These are phyloP conservation scores for Coemansia nantahalensis DNA, from an alignment of 192 early-diverging fungal genomes.

Conservation along the genomic window DNA sequence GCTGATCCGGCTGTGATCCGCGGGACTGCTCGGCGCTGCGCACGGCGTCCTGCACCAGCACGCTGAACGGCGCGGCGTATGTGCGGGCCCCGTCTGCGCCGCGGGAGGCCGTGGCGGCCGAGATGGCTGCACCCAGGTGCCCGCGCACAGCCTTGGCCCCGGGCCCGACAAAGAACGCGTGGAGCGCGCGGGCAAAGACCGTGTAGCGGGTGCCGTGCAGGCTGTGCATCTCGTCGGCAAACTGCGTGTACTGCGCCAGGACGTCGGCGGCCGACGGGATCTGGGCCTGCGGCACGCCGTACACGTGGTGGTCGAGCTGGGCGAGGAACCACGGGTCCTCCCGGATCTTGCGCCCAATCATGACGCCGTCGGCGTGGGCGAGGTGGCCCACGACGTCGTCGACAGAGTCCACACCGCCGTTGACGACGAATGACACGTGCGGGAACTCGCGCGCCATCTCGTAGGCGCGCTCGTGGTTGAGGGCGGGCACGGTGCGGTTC, in stretches of 20 bases:
- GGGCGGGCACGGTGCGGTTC: constrained; percentile 63
- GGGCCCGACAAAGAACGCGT: constrained; percentile 33
- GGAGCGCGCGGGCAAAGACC: constrained; percentile 35
- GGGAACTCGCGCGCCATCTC: constrained; percentile 56
- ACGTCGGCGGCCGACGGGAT: constrained; percentile 13
- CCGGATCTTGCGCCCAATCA: constrained; percentile 70
- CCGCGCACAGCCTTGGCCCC: constrained; percentile 27
- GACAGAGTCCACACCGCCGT: constrained; percentile 64
- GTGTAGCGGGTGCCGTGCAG: constrained; percentile 31
- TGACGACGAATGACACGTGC: constrained; percentile 57
- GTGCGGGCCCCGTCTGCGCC: too few relatives aligned
- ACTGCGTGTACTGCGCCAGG: constrained; percentile 22
- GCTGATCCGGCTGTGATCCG: too few relatives aligned
- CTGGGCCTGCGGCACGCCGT: constrained; percentile 6
- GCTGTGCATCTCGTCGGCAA: constrained; percentile 29
- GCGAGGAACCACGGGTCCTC: constrained; percentile 67
- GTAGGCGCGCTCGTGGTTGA: constrained; percentile 63
- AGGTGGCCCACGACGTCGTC: constrained; percentile 53
- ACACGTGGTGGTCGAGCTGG: constrained; percentile 52
- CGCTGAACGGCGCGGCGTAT: too few relatives aligned
- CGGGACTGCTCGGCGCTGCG: too few relatives aligned
- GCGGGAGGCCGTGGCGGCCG: not conserved
- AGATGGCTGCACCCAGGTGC: constrained; percentile 9
- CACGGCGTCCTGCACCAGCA: too few relatives aligned
- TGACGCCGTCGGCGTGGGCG: constrained; percentile 57